These are phyloP conservation scores for Lentinula guzmanii DNA, from an alignment of 768 basidiomycete species.

Conservation along the genomic window DNA sequence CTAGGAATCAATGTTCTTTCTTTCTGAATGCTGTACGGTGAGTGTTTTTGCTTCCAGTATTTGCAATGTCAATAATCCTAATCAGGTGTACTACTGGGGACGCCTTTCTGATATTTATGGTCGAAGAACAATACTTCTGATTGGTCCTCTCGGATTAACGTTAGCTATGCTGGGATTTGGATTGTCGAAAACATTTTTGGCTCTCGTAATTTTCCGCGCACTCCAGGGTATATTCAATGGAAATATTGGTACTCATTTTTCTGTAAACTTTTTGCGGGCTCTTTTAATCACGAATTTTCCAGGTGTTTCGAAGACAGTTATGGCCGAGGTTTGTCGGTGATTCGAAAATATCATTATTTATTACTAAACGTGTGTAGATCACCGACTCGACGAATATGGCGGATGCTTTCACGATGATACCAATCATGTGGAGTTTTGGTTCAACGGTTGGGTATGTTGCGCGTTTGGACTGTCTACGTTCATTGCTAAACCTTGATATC, in stretches of 20 bases:
- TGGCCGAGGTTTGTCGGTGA: slow-evolving; percentile 20
- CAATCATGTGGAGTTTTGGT: slow-evolving; percentile 20
- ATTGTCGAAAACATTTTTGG: slow-evolving; percentile 18
- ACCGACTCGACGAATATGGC: slow-evolving; percentile 22
- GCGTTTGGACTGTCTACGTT: background rate
- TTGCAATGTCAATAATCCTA: background rate
- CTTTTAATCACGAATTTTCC: background rate
- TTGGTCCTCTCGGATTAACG: slow-evolving; percentile 22
- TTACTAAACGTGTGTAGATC: slow-evolving; percentile 14
- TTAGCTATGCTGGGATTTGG: slow-evolving; percentile 24
- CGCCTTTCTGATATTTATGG: slow-evolving; percentile 24
- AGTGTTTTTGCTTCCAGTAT: background rate
- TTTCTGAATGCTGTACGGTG: slow-evolving; percentile 18
- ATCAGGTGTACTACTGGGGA: slow-evolving; percentile 19
- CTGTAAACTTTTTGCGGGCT: background rate
- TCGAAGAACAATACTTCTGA: slow-evolving; percentile 21
- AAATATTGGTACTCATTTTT: slow-evolving; percentile 17
- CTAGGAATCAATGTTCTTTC: slow-evolving; percentile 25
- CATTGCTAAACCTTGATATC: background rate
- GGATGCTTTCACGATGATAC: slow-evolving; percentile 20
- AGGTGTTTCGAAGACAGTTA: slow-evolving; percentile 22
- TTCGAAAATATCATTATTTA: background rate
- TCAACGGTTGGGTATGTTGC: slow-evolving; percentile 17
- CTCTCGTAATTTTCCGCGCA: slow-evolving; percentile 18
- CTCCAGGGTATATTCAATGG: slow-evolving; percentile 25